Percentiles rank a stretch among this genome's conserved stretches.
Evolutionary conservation across 192 early-diverging fungal species (phyloP).

Genomic region (Backusella tarrabulga): DNA sequence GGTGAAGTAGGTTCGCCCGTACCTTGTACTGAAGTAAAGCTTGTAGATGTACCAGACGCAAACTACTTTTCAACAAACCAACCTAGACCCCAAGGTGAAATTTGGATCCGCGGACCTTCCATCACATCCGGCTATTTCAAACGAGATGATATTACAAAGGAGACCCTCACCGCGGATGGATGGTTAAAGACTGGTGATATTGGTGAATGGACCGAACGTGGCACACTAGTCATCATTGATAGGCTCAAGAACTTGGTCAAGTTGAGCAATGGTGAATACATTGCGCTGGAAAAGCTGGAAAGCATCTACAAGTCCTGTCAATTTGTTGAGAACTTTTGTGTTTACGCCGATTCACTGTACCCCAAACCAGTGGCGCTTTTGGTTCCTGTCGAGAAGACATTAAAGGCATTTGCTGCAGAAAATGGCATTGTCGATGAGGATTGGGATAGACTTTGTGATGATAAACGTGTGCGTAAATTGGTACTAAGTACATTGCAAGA

Average conservation of each 20-base stretch:
- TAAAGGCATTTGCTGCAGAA: slow-evolving; percentile 45
- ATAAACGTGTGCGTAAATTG: slow-evolving; percentile 50
- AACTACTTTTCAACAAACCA: slow-evolving; percentile 58
- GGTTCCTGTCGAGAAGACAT: slow-evolving; percentile 59
- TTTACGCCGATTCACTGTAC: slow-evolving; percentile 72
- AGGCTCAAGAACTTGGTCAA: slow-evolving; percentile 94
- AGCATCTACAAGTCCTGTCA: slow-evolving; percentile 76
- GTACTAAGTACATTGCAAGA: slow-evolving; percentile 41
- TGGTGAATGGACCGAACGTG: slow-evolving; percentile 77
- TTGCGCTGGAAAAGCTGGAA: slow-evolving; percentile 94
- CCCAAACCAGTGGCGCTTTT: slow-evolving; percentile 75
- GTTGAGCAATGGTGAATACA: slow-evolving; percentile 86
- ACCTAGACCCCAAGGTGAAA: slow-evolving; percentile 71
- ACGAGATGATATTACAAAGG: slow-evolving; percentile 61
- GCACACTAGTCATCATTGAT: slow-evolving; percentile 84
- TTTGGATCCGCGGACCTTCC: slow-evolving; percentile 80
- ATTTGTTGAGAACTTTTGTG: slow-evolving; percentile 76
- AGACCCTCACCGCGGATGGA: slow-evolving; percentile 69
- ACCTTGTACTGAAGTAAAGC: slow-evolving; percentile 72
- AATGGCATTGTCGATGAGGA: slow-evolving; percentile 39
- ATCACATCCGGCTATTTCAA: slow-evolving; percentile 82
- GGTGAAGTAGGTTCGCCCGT: slow-evolving; percentile 77
- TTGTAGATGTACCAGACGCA: slow-evolving; percentile 69
- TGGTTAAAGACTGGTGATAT: slow-evolving; percentile 93
- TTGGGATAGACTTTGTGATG: slow-evolving; percentile 53